phyloP scores from a whole-genome alignment of 2,329 filamentous ascomycete genomes.

The Juglanconis juglandina region DNA sequence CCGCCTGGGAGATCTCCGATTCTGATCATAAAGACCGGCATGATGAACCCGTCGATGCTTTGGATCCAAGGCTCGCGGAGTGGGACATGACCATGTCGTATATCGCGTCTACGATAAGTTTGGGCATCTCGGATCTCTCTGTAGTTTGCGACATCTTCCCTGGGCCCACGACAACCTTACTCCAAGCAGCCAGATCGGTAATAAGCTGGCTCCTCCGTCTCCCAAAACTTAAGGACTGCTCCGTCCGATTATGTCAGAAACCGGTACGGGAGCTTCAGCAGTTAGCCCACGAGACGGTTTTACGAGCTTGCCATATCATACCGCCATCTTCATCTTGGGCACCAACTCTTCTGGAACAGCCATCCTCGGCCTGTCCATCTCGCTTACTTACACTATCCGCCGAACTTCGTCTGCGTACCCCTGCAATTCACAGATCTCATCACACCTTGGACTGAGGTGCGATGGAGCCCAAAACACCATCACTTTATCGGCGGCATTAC shows the following conservation, averaged over 20 bases:
- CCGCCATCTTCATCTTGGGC: neutral
- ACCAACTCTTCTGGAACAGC: neutral
- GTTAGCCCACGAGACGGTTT: conserved; percentile 10
- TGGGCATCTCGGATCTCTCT: conserved; percentile 5
- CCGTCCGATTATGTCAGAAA: conserved; percentile 11
- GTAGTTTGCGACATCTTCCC: conserved; percentile 15
- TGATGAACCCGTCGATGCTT: neutral
- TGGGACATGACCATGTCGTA: conserved; percentile 3
- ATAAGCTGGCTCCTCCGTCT: conserved; percentile 7
- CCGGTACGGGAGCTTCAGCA: conserved; percentile 8
- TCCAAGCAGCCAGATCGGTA: conserved; percentile 1
- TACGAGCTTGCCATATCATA: conserved; percentile 4
- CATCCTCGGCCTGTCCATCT: neutral
- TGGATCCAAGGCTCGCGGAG: conserved; percentile 6
- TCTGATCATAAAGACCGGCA: neutral
- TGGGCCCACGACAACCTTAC: neutral
- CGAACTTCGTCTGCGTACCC: conserved; percentile 17
- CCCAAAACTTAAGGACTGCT: conserved; percentile 11
- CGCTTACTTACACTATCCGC: conserved; percentile 8
- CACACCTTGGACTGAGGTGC: conserved; percentile 16
- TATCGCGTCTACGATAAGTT: conserved; percentile 1
- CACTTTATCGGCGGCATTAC: neutral
- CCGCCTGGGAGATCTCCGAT: neutral
- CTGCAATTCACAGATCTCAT: conserved; percentile 18
- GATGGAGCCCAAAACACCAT: conserved; percentile 13